Evolutionary conservation across 768 basidiomycete genomes (phyloP).

Genomic region (Agrocybe praecox): DNA sequence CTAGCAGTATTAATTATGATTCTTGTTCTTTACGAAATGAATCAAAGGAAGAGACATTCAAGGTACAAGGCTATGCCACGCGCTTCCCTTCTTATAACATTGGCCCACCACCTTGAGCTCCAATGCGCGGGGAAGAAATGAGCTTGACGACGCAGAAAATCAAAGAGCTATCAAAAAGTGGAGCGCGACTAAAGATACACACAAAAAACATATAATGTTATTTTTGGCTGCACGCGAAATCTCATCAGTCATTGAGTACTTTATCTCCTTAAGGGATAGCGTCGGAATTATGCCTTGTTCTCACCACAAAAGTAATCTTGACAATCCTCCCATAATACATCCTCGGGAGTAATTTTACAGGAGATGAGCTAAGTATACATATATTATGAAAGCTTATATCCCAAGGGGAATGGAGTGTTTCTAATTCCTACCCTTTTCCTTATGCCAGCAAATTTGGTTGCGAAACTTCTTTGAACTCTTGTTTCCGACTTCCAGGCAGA

Average conservation of each 20-base stretch:
- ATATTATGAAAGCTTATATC: slow-evolving; percentile 6
- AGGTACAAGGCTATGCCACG: slow-evolving; percentile 2
- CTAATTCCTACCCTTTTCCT: slow-evolving; percentile 5
- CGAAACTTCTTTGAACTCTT: background rate
- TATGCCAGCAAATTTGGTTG: slow-evolving; percentile 12
- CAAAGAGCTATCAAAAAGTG: background rate
- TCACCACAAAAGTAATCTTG: background rate
- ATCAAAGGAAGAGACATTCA: slow-evolving; percentile 5
- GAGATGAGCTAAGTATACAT: background rate
- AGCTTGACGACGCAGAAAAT: background rate
- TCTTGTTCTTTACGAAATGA: background rate
- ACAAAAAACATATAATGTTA: slow-evolving; percentile 1
- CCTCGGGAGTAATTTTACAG: background rate
- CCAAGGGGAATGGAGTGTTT: background rate
- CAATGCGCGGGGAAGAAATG: background rate
- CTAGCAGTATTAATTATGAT: too few species aligned
- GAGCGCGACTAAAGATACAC: background rate
- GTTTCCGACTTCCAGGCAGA: background rate
- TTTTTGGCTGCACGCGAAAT: slow-evolving; percentile 2
- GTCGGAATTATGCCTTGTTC: slow-evolving; percentile 6
- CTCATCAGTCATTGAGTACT: background rate
- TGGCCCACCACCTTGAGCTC: too few species aligned
- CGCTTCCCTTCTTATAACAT: too few species aligned
- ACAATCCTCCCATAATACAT: background rate
- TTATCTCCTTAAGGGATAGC: slow-evolving; percentile 13